These are phyloP conservation scores for Blastocystis sp. DNA, from an alignment of 352 stramenopile species.

Conservation along the genomic window DNA sequence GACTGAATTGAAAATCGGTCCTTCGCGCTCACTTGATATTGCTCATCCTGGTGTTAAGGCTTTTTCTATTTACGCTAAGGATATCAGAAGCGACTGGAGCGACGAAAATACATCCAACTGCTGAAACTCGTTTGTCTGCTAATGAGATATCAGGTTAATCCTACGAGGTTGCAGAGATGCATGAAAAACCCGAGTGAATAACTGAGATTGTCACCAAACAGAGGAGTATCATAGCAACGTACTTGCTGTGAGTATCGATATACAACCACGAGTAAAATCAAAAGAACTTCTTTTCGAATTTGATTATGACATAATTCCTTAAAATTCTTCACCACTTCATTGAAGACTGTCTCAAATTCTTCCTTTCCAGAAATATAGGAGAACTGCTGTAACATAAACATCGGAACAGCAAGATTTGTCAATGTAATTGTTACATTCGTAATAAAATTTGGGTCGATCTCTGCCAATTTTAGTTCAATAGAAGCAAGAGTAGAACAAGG, in stretches of 20 bases:
- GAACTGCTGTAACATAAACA: background rate
- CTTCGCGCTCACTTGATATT: background rate
- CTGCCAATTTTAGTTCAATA: background rate
- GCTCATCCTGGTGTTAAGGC: conserved; percentile 10
- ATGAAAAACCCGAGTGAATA: background rate
- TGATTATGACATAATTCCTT: background rate
- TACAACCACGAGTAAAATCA: background rate
- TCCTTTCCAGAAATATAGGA: background rate
- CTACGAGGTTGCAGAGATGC: background rate
- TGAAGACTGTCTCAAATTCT: background rate
- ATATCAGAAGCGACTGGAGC: conserved; percentile 8
- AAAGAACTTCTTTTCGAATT: background rate
- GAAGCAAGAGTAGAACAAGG: background rate
- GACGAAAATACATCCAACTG: background rate
- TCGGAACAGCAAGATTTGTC: background rate
- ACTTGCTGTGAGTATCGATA: background rate
- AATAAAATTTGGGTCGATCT: background rate
- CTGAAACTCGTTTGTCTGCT: background rate
- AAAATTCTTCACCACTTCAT: background rate
- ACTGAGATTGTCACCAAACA: background rate
- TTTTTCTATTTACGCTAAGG: background rate
- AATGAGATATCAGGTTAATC: background rate
- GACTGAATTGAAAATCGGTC: background rate
- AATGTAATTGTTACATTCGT: background rate
- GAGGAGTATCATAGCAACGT: background rate